Evolutionary conservation across 306 rosid genomes (phyloP).

Genomic region (Medicago arabica): DNA sequence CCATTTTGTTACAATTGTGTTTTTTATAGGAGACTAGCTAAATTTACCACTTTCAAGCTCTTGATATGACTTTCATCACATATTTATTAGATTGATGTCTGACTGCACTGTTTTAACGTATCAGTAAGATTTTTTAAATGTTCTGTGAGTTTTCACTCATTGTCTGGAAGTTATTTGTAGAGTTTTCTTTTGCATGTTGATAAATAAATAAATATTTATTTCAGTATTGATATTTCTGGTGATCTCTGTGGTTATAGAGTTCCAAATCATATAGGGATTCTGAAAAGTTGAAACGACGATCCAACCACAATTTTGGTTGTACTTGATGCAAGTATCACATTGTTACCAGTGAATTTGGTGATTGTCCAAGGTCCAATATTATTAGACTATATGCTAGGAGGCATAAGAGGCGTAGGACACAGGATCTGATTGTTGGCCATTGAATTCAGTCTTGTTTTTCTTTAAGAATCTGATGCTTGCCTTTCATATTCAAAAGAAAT

Average conservation of each 20-base stretch:
- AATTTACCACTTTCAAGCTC: background rate
- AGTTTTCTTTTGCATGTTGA: conserved; percentile 5
- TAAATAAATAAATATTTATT: background rate
- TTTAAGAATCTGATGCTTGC: background rate
- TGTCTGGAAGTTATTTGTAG: conserved; percentile 8
- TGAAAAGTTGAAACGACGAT: background rate
- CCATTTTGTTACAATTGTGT: background rate
- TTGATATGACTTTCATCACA: background rate
- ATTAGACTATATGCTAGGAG: background rate
- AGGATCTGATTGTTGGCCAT: background rate
- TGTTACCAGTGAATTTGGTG: background rate
- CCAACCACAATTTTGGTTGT: conserved; percentile 4
- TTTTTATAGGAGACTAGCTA: background rate
- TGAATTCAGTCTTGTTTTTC: background rate
- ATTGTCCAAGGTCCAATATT: background rate
- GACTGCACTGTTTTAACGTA: background rate
- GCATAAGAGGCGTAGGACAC: background rate
- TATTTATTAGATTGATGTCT: conserved; percentile 17
- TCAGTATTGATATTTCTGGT: conserved; percentile 14
- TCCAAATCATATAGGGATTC: background rate
- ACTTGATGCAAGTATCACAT: background rate
- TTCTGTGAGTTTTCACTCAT: background rate
- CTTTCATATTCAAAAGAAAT: background rate
- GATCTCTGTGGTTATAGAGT: background rate
- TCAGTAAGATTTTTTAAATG: background rate